Evolutionary conservation across 1,139 yeast genomes (phyloP).

Genomic region (Geotrichum restrictum): DNA sequence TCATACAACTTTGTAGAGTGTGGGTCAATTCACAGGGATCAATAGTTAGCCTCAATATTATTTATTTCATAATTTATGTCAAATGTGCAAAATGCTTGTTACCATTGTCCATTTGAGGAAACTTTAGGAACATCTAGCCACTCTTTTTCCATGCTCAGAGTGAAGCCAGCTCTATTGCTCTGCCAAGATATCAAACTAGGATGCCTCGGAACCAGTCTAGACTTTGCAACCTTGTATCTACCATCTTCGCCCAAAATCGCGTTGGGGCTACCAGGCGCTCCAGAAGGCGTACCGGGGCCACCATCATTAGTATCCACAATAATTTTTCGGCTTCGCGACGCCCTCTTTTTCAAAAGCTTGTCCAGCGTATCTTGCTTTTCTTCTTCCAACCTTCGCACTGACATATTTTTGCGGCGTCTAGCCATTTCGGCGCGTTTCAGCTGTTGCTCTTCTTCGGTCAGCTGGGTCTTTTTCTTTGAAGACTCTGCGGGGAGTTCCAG

Average conservation of each 20-base stretch:
- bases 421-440: constrained; percentile 83
- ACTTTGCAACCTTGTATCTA: constrained; percentile 5
- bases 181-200: constrained; percentile 14
- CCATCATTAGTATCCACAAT: constrained; percentile 29
- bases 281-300: constrained; percentile 26
- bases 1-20: not conserved
- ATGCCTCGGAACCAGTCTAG: constrained; percentile 11
- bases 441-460: constrained; percentile 82
- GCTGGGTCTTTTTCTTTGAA: constrained; percentile 44
- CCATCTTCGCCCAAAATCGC: constrained; percentile 12
- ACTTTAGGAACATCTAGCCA: constrained; percentile 6
- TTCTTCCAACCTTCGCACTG: constrained; percentile 79
- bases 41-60: not conserved
- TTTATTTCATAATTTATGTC: not conserved
- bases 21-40: not conserved
- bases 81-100: not conserved
- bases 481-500: constrained; percentile 35
- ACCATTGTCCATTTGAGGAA: not conserved
- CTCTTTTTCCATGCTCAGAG: constrained; percentile 16
- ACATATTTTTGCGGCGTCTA: constrained; percentile 79
- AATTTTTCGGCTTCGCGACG: constrained; percentile 44
- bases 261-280: constrained; percentile 9
- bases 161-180: constrained; percentile 11
- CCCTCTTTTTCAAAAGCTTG: constrained; percentile 77
- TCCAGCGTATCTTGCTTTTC: constrained; percentile 90